These are phyloP conservation scores for Saccharomycopsis sp. DNA, from an alignment of 805 yeast species.

Conservation along the genomic window DNA sequence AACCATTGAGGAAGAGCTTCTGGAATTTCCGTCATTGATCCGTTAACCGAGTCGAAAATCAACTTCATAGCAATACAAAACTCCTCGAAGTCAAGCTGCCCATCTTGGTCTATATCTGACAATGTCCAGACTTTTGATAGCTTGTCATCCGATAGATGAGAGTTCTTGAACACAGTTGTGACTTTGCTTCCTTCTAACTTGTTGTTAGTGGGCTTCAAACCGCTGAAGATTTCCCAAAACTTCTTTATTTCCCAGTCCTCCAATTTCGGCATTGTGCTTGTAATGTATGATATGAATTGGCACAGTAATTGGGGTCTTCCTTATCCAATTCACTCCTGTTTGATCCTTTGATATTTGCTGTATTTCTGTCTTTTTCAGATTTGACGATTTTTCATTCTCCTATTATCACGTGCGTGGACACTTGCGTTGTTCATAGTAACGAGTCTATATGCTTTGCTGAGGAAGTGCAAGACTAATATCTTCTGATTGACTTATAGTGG, in stretches of 20 bases:
- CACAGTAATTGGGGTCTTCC: too few relatives aligned
- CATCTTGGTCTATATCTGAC: conserved; percentile 90
- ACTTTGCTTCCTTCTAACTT: conserved; percentile 81
- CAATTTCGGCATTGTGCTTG: conserved; percentile 35
- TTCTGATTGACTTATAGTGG: too few relatives aligned
- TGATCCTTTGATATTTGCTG: not conserved
- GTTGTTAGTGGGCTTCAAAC: conserved; percentile 75
- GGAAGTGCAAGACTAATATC: too few relatives aligned
- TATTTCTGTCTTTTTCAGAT: not conserved
- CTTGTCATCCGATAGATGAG: conserved; percentile 72
- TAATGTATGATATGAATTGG: not conserved
- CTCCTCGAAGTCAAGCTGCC: conserved; percentile 90
- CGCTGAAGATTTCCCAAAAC: conserved; percentile 96
- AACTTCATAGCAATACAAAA: conserved; percentile 96
- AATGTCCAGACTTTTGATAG: conserved; percentile 84
- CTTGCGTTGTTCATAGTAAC: not conserved
- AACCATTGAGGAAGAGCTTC: conserved; percentile 81
- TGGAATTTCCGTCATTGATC: conserved; percentile 57
- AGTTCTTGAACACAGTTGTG: conserved; percentile 79
- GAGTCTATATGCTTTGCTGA: not conserved
- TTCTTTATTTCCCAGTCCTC: conserved; percentile 95
- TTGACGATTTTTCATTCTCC: not conserved
- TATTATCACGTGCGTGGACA: not conserved
- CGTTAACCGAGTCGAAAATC: conserved; percentile 85
- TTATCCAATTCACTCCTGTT: not conserved